These are phyloP conservation scores for Phytophthora rubi DNA, from an alignment of 352 stramenopile genomes.

Conservation along the genomic window DNA sequence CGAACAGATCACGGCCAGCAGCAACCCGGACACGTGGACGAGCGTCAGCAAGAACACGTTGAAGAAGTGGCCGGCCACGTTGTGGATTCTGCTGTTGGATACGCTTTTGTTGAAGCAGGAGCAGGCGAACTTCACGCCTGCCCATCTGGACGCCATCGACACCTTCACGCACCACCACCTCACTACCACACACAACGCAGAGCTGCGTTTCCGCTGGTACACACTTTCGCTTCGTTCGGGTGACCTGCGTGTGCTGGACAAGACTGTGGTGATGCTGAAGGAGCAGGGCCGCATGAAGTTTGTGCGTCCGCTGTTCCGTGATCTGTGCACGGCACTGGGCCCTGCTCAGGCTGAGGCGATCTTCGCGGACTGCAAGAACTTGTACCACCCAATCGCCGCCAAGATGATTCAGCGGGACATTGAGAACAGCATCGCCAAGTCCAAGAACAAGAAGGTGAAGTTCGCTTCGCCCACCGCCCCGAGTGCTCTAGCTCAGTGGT, in stretches of 20 bases:
- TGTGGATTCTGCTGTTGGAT: slow-evolving; percentile 70
- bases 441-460: slow-evolving; percentile 40
- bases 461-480: slow-evolving; percentile 38
- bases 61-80: slow-evolving; percentile 52
- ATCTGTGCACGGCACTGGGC: slow-evolving; percentile 52
- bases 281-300: slow-evolving; percentile 85
- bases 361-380: slow-evolving; percentile 59
- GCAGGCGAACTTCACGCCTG: slow-evolving; percentile 31
- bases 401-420: slow-evolving; percentile 79
- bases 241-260: slow-evolving; percentile 49
- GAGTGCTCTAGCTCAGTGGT: slow-evolving; percentile 36
- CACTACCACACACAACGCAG: slow-evolving; percentile 63
- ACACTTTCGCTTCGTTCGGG: slow-evolving; percentile 60
- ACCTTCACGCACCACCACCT: slow-evolving; percentile 55
- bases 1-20: slow-evolving; percentile 42
- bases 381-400: slow-evolving; percentile 74
- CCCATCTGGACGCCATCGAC: slow-evolving; percentile 65
- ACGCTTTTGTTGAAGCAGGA: slow-evolving; percentile 56
- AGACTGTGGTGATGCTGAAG: slow-evolving; percentile 55
- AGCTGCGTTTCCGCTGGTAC: slow-evolving; percentile 78
- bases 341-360: slow-evolving; percentile 34
- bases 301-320: slow-evolving; percentile 69
- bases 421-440: slow-evolving; percentile 44
- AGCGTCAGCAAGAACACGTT: slow-evolving; percentile 29
- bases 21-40: slow-evolving; percentile 42